phyloP scores from a whole-genome alignment of 2,329 filamentous ascomycete species.

The Colletotrichum sp. region DNA sequence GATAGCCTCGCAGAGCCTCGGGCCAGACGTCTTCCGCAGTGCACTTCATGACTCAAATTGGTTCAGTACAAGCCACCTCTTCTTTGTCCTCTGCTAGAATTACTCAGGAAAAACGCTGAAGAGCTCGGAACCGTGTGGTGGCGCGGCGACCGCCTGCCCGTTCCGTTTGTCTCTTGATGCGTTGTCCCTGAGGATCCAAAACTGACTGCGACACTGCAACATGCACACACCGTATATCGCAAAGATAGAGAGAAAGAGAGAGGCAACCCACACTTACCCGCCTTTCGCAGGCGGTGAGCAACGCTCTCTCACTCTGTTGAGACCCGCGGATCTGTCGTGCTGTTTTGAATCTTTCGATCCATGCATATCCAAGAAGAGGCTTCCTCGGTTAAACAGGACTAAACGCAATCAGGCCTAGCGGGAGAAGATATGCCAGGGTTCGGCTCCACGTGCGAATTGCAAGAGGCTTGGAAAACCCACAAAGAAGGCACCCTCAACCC shows the following conservation, averaged over 20 bases:
- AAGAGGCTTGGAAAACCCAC: constrained; percentile 4
- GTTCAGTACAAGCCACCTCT: neutral
- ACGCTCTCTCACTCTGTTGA: constrained; percentile 5
- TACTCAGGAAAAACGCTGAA: neutral
- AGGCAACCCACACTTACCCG: neutral
- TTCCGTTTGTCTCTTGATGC: neutral
- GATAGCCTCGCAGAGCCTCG: neutral
- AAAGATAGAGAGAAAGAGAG: neutral
- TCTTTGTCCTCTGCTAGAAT: neutral
- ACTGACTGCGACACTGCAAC: neutral
- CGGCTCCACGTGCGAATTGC: constrained; percentile 4
- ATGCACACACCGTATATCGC: neutral
- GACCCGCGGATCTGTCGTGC: constrained; percentile 5
- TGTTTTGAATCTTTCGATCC: neutral
- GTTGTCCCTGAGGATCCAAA: neutral
- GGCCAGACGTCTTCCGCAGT: neutral
- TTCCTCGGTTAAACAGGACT: constrained; percentile 4
- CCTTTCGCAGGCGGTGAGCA: constrained; percentile 10
- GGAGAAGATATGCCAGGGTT: neutral
- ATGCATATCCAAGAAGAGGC: neutral
- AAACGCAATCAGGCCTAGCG: neutral
- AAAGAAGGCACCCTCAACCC: constrained; percentile 4
- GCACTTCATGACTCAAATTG: constrained; percentile 5
- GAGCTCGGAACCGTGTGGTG: neutral
- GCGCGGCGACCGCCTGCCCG: neutral